Evolutionary conservation across 139 green algal species (phyloP).

Genomic region (Microglena sp.): DNA sequence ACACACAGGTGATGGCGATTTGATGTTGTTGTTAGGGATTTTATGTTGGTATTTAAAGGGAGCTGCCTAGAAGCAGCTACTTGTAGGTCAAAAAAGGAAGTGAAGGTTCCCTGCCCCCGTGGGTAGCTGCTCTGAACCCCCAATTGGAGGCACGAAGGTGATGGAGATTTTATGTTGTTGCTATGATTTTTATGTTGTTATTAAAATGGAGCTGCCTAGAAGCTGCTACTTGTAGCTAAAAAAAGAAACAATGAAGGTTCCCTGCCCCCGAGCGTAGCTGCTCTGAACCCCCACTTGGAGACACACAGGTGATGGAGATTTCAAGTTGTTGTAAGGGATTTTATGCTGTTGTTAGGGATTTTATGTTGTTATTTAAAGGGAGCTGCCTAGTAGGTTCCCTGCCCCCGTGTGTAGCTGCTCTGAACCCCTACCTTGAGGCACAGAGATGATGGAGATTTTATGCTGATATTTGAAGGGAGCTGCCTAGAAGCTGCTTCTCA

Average conservation of each 20-base stretch:
- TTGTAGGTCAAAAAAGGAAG: constrained; percentile 83
- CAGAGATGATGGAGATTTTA: background rate
- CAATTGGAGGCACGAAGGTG: constrained; percentile 33
- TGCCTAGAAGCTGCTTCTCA: too few species aligned
- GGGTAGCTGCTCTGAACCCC: constrained; percentile 72
- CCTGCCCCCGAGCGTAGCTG: constrained; percentile 38
- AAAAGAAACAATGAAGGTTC: constrained; percentile 61
- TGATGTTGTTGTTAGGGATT: background rate
- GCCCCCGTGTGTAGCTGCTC: constrained; percentile 34
- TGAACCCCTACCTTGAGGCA: constrained; percentile 74
- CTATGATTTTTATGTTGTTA: background rate
- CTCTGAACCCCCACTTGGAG: constrained; percentile 76
- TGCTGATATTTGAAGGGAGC: too few species aligned
- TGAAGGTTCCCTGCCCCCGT: constrained; percentile 39
- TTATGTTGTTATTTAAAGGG: too few species aligned
- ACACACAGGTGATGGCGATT: background rate
- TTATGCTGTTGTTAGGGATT: background rate
- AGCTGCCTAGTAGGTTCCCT: too few species aligned
- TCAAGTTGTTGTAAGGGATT: background rate
- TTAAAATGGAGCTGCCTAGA: too few species aligned
- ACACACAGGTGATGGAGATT: background rate
- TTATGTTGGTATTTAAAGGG: too few species aligned
- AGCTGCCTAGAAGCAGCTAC: too few species aligned
- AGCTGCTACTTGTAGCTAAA: too few species aligned
- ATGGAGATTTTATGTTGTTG: background rate